Percentiles rank a stretch among this genome's conserved stretches.
These are phyloP conservation scores for Fraxinus angustifolia DNA, from an alignment of 305 asterid species.

Conservation along the genomic window DNA sequence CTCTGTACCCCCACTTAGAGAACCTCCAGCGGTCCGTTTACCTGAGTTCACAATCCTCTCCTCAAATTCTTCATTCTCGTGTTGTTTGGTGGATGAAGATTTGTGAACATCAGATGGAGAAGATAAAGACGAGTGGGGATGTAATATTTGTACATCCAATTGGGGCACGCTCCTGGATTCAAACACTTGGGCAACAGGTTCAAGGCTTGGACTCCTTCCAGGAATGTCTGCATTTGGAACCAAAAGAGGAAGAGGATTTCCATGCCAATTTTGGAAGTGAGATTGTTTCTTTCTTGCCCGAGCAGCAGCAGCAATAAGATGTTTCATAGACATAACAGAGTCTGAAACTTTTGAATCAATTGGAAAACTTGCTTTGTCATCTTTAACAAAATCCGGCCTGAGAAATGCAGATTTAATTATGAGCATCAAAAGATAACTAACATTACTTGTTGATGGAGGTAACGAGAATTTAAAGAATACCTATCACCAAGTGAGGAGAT, in stretches of 20 bases:
- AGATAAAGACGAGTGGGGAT: slow-evolving; percentile 21
- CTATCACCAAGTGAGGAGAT: slow-evolving; percentile 46
- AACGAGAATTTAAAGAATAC: slow-evolving; percentile 33
- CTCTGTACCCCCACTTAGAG: slow-evolving; percentile 83
- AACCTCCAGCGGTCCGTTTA: slow-evolving; percentile 51
- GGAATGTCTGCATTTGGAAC: slow-evolving; percentile 45
- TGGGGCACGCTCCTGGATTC: slow-evolving; percentile 47
- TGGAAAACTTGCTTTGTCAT: slow-evolving; percentile 32
- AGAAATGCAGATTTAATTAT: slow-evolving; percentile 30
- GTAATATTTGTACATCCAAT: slow-evolving; percentile 41
- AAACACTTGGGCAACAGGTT: slow-evolving; percentile 38
- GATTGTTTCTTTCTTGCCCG: slow-evolving; percentile 70
- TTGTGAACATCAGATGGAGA: slow-evolving; percentile 50
- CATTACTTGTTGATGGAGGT: background rate
- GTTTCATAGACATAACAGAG: slow-evolving; percentile 56
- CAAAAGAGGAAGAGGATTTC: slow-evolving; percentile 35
- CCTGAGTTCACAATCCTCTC: slow-evolving; percentile 69
- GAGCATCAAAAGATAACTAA: slow-evolving; percentile 21
- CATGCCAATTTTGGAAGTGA: slow-evolving; percentile 46
- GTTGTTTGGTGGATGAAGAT: slow-evolving; percentile 44
- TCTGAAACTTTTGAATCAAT: slow-evolving; percentile 49
- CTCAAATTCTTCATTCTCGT: slow-evolving; percentile 57
- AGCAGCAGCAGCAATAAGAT: slow-evolving; percentile 84
- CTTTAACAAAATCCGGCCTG: slow-evolving; percentile 57
- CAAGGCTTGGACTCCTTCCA: slow-evolving; percentile 44